Conservation (phyloP, 805 yeast genomes). For the Wickerhamiella brachini region DNA sequence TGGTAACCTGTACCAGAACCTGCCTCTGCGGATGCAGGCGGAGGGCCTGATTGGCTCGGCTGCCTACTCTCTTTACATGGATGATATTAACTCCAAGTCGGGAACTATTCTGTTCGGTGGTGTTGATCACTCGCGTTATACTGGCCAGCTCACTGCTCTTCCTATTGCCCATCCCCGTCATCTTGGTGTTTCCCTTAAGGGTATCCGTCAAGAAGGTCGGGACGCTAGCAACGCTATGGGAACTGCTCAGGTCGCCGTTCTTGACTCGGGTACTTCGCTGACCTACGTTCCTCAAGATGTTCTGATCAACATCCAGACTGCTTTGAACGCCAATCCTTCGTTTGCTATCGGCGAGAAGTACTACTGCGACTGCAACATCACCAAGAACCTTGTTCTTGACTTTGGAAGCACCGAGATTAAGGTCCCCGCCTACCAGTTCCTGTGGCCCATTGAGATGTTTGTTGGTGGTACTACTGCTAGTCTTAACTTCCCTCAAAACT, state of each 20-base stretch:
- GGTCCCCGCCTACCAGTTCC: constrained; percentile 23
- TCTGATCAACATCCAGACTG: constrained; percentile 22
- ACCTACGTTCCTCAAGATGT: constrained; percentile 33
- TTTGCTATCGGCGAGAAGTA: constrained; percentile 24
- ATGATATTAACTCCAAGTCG: constrained; percentile 25
- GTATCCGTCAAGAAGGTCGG: constrained; percentile 18
- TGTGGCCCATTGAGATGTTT: constrained; percentile 25
- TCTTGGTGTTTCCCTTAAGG: constrained; percentile 21
- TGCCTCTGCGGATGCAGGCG: constrained; percentile 47
- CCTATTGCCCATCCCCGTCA: constrained; percentile 25
- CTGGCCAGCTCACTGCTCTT: constrained; percentile 30
- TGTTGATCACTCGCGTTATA: constrained; percentile 36
- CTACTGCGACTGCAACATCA: constrained; percentile 27
- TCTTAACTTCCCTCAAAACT: constrained; percentile 24
- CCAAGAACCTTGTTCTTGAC: constrained; percentile 18
- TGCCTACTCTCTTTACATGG: constrained; percentile 53
- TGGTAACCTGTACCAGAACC: constrained; percentile 37
- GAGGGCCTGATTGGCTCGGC: constrained; percentile 45
- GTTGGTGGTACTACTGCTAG: constrained; percentile 20
- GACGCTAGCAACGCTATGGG: constrained; percentile 16
- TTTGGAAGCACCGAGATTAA: constrained; percentile 20
- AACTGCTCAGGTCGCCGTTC: constrained; percentile 26
- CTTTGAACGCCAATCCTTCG: constrained; percentile 28
- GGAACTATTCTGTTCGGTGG: constrained; percentile 50
- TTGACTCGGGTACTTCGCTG: constrained; percentile 45